These are phyloP conservation scores for Malus domestica DNA, from an alignment of 306 rosid genomes.

Conservation along the genomic window DNA sequence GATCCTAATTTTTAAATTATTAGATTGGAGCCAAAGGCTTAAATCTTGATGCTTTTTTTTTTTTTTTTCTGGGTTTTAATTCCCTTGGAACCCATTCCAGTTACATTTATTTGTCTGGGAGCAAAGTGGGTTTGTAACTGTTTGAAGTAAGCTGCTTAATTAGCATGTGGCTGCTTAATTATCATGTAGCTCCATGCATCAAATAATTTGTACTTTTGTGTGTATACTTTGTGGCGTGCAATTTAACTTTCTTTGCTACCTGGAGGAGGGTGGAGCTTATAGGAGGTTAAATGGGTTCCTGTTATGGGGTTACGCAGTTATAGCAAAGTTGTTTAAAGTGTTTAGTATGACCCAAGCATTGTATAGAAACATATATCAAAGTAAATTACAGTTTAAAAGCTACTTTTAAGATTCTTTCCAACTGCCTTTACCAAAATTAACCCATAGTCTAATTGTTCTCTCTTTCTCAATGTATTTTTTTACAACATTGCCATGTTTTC, in stretches of 20 bases:
- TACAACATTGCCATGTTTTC: not conserved
- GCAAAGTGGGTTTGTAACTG: not conserved
- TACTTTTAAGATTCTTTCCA: not conserved
- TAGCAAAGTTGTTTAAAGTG: not conserved
- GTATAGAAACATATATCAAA: not conserved
- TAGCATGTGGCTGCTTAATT: not conserved
- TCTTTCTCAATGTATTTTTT: not conserved
- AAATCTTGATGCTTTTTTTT: not conserved
- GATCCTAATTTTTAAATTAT: not conserved
- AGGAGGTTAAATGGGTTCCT: not conserved
- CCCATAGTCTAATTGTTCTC: not conserved
- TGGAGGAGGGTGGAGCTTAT: not conserved
- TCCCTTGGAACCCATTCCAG: not conserved
- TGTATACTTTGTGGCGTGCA: not conserved
- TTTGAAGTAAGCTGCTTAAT: not conserved
- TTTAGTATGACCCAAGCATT: not conserved
- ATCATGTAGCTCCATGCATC: not conserved
- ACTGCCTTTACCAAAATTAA: not conserved
- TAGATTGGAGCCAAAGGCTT: not conserved
- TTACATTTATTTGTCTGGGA: not conserved
- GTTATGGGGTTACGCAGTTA: not conserved
- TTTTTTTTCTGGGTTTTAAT: not conserved
- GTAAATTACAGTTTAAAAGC: not conserved
- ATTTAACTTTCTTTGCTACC: not conserved
- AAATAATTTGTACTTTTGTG: too few relatives aligned